phyloP scores from a whole-genome alignment of 192 early-diverging fungal species.

The Mortierella alpina region DNA sequence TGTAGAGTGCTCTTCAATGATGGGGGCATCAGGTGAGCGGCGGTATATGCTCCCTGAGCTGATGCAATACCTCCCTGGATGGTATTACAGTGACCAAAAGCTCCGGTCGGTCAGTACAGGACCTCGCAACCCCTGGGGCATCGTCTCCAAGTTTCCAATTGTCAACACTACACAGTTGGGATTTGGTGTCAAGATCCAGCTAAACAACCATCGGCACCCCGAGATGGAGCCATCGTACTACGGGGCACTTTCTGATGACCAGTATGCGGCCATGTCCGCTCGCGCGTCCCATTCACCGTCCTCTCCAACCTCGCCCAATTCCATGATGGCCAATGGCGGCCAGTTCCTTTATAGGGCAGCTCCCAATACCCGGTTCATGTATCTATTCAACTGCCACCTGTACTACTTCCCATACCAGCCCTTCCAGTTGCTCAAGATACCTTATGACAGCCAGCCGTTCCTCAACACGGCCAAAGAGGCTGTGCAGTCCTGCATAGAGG shows the following conservation, averaged over 20 bases:
- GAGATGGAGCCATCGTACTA: constrained; percentile 27
- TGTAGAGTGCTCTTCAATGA: constrained; percentile 35
- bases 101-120: constrained; percentile 20
- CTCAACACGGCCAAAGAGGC: constrained; percentile 43
- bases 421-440: constrained; percentile 55
- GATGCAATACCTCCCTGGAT: constrained; percentile 42
- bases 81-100: constrained; percentile 52
- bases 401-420: constrained; percentile 56
- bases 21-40: constrained; percentile 10
- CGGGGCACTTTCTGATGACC: constrained; percentile 8
- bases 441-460: constrained; percentile 41
- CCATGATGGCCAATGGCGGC: not conserved
- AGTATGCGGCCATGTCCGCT: constrained; percentile 7
- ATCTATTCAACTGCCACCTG: constrained; percentile 55
- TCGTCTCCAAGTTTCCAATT: constrained; percentile 55
- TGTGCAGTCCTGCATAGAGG: constrained; percentile 29
- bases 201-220: constrained; percentile 47
- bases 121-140: constrained; percentile 45
- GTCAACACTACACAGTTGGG: constrained; percentile 34
- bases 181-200: constrained; percentile 54
- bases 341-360: not conserved
- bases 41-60: constrained; percentile 49
- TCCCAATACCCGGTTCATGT: constrained; percentile 42
- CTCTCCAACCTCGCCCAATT: not conserved
- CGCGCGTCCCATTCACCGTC: not conserved